phyloP scores from a whole-genome alignment of 192 early-diverging fungal species.

The Powellomyces hirtus region DNA sequence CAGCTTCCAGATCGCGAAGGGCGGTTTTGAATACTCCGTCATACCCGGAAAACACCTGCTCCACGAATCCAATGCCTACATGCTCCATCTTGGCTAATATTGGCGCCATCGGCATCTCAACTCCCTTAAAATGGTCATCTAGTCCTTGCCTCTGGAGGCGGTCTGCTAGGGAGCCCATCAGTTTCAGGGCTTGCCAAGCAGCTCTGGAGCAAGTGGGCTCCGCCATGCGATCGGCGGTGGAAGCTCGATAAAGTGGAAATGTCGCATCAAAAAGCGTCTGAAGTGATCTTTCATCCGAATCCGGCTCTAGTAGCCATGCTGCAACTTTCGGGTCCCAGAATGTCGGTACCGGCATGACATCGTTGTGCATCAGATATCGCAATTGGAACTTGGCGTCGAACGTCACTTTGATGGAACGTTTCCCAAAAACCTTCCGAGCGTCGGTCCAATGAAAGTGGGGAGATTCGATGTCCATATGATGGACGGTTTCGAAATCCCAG shows the following conservation, averaged over 20 bases:
- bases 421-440: conserved; percentile 2
- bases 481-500: conserved; percentile 2
- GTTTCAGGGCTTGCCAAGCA: neutral
- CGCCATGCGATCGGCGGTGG: too few relatives aligned
- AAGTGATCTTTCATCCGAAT: neutral
- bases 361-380: neutral
- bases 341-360: neutral
- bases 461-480: neutral
- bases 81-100: conserved; percentile 25
- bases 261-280: neutral
- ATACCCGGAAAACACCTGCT: conserved; percentile 10
- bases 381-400: conserved; percentile 12
- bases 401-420: neutral
- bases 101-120: conserved; percentile 25
- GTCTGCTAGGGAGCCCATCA: neutral
- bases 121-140: conserved; percentile 9
- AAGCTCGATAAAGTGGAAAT: neutral
- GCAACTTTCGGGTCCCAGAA: conserved; percentile 25
- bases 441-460: neutral
- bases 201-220: neutral
- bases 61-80: conserved; percentile 17
- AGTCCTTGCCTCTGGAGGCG: conserved; percentile 8
- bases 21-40: neutral
- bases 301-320: conserved; percentile 25
- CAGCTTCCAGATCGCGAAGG: neutral